Evolutionary conservation across 176 grass and related monocot species (phyloP), one percentile per base, ranked within the genome.

Genomic region (Rhynchospora pubera): DNA sequence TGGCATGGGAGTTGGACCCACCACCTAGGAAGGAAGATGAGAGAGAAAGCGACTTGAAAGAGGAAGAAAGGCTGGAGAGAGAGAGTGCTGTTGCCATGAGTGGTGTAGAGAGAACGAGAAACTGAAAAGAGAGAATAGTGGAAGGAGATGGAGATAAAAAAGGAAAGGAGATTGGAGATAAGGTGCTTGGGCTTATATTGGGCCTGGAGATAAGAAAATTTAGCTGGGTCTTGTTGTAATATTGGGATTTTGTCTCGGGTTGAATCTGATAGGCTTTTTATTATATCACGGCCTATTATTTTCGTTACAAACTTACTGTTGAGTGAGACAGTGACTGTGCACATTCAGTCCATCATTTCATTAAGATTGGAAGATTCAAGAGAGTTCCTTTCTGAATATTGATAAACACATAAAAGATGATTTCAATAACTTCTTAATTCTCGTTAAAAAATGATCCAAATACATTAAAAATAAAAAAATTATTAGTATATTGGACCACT

Each of bases 41-140:
- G 57, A 99, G 77, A 57, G 87, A 86, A 58, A 95, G 84, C 45
- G 89, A 89, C 69, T 93, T 91, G 85, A 95, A 95, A 26, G 93
- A 88, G 55, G 77, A 85, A 62, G 87, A 89, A 32, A 95, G 85
- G 6, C 52, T 50, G 68, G 84, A 66, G 82, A 93, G 89, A 78
- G 84, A 79, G 79, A 90, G 53, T 43, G 84, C 88, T 14, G 84
- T 92, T 14, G 93, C 89, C 91, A 95, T 91, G 64, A 61, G 76
- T 48, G 65, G 68, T 57, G 64, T 1, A 30, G 32, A 78, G 44
- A 74, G 72, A 18, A 48, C 3, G 69, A 24, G 57, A 74, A 28
- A 28, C 3, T 39, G 10, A 5, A 51, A 51, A 51, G 48, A 11
- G 22, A 32, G 50, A 77, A 23, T 0, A 24, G n/a, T 7, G 13